Conservation (phyloP, 1,284 basidiomycete genomes). For the Microbotryum lychnidis-dioicae region DNA sequence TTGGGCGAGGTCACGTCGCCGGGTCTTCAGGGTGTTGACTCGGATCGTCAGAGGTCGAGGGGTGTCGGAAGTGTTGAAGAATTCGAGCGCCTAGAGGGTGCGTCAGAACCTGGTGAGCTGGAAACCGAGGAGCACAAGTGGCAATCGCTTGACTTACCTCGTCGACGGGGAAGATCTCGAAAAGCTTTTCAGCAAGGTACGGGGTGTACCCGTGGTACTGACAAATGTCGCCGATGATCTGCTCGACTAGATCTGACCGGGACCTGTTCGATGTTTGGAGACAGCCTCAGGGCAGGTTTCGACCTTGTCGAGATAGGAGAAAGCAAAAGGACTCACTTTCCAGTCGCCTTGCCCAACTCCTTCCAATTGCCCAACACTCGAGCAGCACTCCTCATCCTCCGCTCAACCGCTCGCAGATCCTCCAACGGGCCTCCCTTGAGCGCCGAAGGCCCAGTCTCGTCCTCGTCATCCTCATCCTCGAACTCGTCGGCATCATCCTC, state of each 20-base stretch:
- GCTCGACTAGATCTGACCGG: conserved; percentile 80
- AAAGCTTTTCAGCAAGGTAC: conserved; percentile 88
- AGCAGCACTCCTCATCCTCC: conserved; percentile 80
- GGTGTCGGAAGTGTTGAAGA: conserved; percentile 97
- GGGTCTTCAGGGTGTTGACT: conserved; percentile 90
- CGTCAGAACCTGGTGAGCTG: not conserved
- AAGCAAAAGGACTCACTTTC: conserved; percentile 51
- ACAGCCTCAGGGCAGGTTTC: not conserved
- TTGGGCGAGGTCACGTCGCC: conserved; percentile 89
- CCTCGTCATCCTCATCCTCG: conserved; percentile 39
- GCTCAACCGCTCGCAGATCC: conserved; percentile 72
- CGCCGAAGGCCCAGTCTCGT: conserved; percentile 53
- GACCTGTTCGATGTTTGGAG: conserved; percentile 48
- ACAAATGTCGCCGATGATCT: conserved; percentile 77
- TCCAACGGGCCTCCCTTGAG: conserved; percentile 68
- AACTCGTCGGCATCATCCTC: conserved; percentile 29
- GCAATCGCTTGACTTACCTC: conserved; percentile 53
- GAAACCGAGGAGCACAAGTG: not conserved
- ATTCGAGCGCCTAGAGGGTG: conserved; percentile 71
- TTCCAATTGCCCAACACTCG: conserved; percentile 67
- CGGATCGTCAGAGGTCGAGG: conserved; percentile 95
- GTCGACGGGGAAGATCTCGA: conserved; percentile 83
- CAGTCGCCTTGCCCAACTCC: conserved; percentile 56
- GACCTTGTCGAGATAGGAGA: not conserved
- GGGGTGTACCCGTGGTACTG: conserved; percentile 98